These are phyloP conservation scores for Apophysomyces elegans DNA, from an alignment of 371 early-diverging fungal genomes.

Conservation along the genomic window DNA sequence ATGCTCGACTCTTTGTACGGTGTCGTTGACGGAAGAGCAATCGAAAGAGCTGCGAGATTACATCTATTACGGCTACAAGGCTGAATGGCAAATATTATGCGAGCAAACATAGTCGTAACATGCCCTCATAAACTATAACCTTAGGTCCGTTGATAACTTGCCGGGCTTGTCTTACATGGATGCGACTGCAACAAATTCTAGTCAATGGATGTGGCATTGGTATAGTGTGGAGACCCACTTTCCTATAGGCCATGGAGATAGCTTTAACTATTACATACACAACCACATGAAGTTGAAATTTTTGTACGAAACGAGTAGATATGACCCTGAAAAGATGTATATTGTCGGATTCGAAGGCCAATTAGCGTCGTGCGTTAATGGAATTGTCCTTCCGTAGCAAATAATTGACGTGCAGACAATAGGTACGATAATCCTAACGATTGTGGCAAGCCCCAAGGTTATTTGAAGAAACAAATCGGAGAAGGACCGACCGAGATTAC, in stretches of 20 bases:
- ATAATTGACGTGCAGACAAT: background rate
- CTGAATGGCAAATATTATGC: constrained; percentile 46
- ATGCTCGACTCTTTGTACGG: constrained; percentile 55
- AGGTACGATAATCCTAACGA: constrained; percentile 32
- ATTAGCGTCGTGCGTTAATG: constrained; percentile 51
- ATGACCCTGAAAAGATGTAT: constrained; percentile 34
- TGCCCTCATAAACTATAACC: background rate
- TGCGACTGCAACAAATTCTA: background rate
- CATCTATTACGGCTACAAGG: constrained; percentile 57
- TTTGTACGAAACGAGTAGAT: constrained; percentile 50
- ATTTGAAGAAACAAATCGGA: constrained; percentile 40
- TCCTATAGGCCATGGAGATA: constrained; percentile 11
- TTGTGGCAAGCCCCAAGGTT: constrained; percentile 28
- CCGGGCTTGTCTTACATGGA: constrained; percentile 37
- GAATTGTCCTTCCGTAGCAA: no score
- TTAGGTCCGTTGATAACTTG: constrained; percentile 66
- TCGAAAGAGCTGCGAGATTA: constrained; percentile 49
- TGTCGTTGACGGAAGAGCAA: constrained; percentile 35
- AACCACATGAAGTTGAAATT: constrained; percentile 61
- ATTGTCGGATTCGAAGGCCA: constrained; percentile 70
- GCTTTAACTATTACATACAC: constrained; percentile 46
- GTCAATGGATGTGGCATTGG: background rate
- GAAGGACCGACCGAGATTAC: constrained; percentile 38
- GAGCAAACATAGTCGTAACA: background rate
- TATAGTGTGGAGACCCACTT: constrained; percentile 15